These are phyloP conservation scores for Stemphylium vesicarium DNA, from an alignment of 2,329 filamentous ascomycete genomes.

Conservation along the genomic window DNA sequence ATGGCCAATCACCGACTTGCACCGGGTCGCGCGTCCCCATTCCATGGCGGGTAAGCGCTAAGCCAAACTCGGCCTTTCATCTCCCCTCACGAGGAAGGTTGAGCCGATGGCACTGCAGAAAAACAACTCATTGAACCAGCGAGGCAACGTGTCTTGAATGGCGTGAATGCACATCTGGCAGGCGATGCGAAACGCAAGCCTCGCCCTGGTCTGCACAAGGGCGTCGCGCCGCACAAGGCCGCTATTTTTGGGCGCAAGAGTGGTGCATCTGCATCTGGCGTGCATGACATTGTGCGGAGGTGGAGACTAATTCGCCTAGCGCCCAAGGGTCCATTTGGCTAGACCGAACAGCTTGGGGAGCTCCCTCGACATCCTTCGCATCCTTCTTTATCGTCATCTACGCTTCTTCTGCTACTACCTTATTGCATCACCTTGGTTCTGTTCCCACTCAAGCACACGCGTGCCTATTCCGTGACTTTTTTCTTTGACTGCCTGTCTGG, in stretches of 20 bases:
- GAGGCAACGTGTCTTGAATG: background rate
- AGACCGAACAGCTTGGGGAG: constrained; percentile 17
- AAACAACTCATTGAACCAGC: background rate
- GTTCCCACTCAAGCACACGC: background rate
- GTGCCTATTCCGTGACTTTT: background rate
- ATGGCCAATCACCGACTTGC: background rate
- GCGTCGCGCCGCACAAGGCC: constrained; percentile 12
- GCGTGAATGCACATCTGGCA: background rate
- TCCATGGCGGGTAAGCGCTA: background rate
- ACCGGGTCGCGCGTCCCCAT: background rate
- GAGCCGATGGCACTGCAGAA: background rate
- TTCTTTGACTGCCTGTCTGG: background rate
- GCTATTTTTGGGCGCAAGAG: constrained; percentile 26
- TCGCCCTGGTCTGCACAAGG: constrained; percentile 9
- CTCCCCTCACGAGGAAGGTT: background rate
- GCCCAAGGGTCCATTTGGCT: constrained; percentile 9
- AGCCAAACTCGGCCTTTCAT: background rate
- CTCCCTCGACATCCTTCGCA: constrained; percentile 20
- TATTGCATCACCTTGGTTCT: constrained; percentile 4
- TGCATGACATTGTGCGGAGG: constrained; percentile 23
- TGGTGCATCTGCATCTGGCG: constrained; percentile 17
- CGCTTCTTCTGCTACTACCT: constrained; percentile 3
- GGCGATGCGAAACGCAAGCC: constrained; percentile 26
- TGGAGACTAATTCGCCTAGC: constrained; percentile 24
- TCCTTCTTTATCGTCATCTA: constrained; percentile 10